Base-by-base conservation (phyloP, 2,329 filamentous ascomycete genomes). In the Neoscytalidium dimidiatum region DNA sequence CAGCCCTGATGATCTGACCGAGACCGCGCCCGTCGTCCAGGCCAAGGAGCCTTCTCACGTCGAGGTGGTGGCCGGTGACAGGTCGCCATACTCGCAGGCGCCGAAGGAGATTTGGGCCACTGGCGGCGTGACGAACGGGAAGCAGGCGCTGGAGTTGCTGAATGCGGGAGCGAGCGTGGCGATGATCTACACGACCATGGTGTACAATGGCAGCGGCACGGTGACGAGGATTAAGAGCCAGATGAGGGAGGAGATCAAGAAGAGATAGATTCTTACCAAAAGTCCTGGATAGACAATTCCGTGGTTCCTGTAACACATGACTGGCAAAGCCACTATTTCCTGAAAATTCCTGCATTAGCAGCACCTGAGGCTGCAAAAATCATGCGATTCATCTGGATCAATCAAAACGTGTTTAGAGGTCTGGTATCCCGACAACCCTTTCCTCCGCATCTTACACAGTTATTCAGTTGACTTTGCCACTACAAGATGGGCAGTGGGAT, bases 101-200 rank as follows among this genome's bases (percentile, higher is more conserved):
- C 84, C 84, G 53, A 97, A 97, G 79, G 89, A 93, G 61, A 90
- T 99, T 67, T 98, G 98, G 74, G 94, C 94, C 0, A 95, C 92
- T 0, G 95, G 95, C 0, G 95, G 95, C 19, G 94, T 99, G 73
- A 95, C 91, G 1, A 94, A 90, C 69, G 95, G 95, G 4, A 85
- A 90, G 68, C 90, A 98, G 79, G 96, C 92, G 8, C 81, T 92
- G 14, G 84, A 91, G 78, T 87, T 94, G 6, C 83, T 98, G 56
- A 91, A 96, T 69, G 93, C 94, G 0, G 95, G 95, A 8, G 95
- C 95, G 0, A 94, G 90, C 71, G 89, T 96, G 14, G 93, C 92
- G 2, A 95, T 96, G 88, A 84, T 97, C 61, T 98, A 98, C 77
- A 99, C 95, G 0, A 90, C 86, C 4, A 77, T 91, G 70, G 84